Conservation (phyloP, 225 moss, liverwort and hornwort genomes). For the Pseudoscleropodium purum region DNA sequence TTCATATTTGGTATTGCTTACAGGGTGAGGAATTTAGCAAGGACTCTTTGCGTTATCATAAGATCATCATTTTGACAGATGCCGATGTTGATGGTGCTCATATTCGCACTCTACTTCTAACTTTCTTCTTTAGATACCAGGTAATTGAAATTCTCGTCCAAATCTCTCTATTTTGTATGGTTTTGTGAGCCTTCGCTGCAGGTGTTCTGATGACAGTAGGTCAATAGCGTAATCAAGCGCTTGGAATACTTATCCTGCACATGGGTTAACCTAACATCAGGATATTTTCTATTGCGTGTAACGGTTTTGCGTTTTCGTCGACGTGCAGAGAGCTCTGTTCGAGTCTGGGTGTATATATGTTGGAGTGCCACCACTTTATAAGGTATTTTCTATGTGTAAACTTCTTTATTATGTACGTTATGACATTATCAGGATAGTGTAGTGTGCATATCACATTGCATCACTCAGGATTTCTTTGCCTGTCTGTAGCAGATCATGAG, state of each 20-base stretch:
- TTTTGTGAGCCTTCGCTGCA: not conserved
- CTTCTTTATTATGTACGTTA: not conserved
- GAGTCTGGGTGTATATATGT: slow-evolving; percentile 88
- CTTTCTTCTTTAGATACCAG: slow-evolving; percentile 95
- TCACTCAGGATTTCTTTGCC: not conserved
- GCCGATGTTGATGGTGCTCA: slow-evolving; percentile 99
- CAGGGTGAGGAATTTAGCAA: slow-evolving; percentile 95
- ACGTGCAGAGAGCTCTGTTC: slow-evolving; percentile 69
- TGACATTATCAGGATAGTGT: not conserved
- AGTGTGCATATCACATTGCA: not conserved
- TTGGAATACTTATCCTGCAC: not conserved
- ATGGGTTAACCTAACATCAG: not conserved
- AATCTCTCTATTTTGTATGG: not conserved
- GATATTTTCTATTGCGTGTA: not conserved
- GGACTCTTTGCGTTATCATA: slow-evolving; percentile 86
- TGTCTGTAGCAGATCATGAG: not conserved
- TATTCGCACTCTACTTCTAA: slow-evolving; percentile 91
- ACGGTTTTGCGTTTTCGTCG: not conserved
- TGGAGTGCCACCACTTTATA: slow-evolving; percentile 92
- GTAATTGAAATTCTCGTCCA: slow-evolving; percentile 15
- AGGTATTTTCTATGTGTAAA: slow-evolving; percentile 30
- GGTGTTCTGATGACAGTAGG: not conserved
- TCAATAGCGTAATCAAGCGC: not conserved
- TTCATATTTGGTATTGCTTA: slow-evolving; percentile 1
- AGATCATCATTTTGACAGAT: slow-evolving; percentile 95